Evolutionary conservation across 345 rosid genomes (phyloP).

Genomic region (Syzygium aromaticum): DNA sequence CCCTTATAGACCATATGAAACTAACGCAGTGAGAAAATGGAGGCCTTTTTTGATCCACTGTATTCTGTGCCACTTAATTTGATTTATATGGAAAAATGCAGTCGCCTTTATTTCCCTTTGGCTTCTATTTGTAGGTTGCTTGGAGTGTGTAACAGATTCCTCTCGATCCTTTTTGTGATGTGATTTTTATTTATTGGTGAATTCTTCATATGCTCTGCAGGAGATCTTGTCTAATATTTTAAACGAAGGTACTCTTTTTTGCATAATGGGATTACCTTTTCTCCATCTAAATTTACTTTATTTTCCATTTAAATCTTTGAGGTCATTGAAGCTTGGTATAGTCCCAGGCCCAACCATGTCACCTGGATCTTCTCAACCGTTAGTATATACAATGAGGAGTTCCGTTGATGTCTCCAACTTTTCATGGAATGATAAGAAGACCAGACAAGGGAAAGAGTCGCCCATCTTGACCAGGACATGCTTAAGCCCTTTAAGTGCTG

Average conservation of each 20-base stretch:
- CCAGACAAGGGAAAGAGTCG: conserved; percentile 68
- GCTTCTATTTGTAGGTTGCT: neutral
- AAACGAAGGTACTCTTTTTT: neutral
- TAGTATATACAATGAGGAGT: conserved; percentile 48
- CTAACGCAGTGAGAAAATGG: neutral
- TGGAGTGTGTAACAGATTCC: neutral
- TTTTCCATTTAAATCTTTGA: conserved; percentile 10
- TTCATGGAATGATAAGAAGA: conserved; percentile 69
- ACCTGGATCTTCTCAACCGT: conserved; percentile 42
- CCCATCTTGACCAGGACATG: conserved; percentile 59
- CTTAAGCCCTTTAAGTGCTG: conserved; percentile 46
- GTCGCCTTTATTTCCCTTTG: neutral
- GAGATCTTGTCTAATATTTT: neutral
- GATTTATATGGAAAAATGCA: neutral
- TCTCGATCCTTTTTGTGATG: neutral
- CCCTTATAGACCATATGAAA: neutral
- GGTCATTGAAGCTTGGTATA: conserved; percentile 80
- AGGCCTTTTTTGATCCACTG: neutral
- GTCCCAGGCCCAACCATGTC: conserved; percentile 47
- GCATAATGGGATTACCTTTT: neutral
- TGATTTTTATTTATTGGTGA: neutral
- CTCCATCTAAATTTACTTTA: neutral
- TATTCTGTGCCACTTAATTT: neutral
- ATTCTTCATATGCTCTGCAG: neutral
- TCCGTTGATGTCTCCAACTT: conserved; percentile 51